Conservation (phyloP, 1,139 yeast species). For the Hemisphaericaspora xylanilytica region DNA sequence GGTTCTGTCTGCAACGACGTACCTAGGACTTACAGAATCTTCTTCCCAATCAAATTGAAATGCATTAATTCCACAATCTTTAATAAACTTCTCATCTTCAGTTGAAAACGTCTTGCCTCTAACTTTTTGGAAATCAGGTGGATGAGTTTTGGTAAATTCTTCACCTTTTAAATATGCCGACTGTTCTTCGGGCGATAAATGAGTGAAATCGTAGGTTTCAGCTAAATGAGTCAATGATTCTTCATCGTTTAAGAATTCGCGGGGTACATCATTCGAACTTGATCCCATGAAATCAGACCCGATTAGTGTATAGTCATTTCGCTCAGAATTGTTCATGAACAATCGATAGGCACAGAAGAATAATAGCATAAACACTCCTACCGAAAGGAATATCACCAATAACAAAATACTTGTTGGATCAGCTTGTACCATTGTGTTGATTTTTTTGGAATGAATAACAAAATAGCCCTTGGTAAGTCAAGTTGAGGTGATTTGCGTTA, state of each 20-base stretch:
- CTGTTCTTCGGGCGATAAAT: slow-evolving; percentile 46
- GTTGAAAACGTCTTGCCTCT: slow-evolving; percentile 35
- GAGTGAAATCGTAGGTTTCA: slow-evolving; percentile 37
- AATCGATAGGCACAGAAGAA: slow-evolving; percentile 17
- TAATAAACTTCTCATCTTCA: slow-evolving; percentile 32
- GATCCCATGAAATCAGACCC: slow-evolving; percentile 20
- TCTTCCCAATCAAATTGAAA: slow-evolving; percentile 42
- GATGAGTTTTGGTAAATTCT: slow-evolving; percentile 31
- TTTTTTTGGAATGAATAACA: neutral
- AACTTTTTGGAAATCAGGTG: slow-evolving; percentile 31
- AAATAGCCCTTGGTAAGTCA: neutral
- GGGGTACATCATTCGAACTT: slow-evolving; percentile 27
- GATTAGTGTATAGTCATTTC: slow-evolving; percentile 19
- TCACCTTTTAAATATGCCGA: slow-evolving; percentile 34
- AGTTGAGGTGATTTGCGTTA: no score
- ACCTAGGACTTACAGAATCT: slow-evolving; percentile 31
- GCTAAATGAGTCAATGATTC: slow-evolving; percentile 36
- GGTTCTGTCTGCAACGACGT: slow-evolving; percentile 58
- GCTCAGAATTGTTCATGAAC: slow-evolving; percentile 12
- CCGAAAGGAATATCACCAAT: slow-evolving; percentile 16
- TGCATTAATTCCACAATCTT: slow-evolving; percentile 42
- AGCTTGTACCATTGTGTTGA: slow-evolving; percentile 2
- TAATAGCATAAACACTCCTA: slow-evolving; percentile 15
- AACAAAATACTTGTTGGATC: slow-evolving; percentile 16
- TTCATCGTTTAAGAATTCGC: slow-evolving; percentile 44